A percentile compares a stretch with the other conserved stretches of the same genome.
Conservation (phyloP, 352 stramenopile genomes). For the Phytophthora boehmeriae region DNA sequence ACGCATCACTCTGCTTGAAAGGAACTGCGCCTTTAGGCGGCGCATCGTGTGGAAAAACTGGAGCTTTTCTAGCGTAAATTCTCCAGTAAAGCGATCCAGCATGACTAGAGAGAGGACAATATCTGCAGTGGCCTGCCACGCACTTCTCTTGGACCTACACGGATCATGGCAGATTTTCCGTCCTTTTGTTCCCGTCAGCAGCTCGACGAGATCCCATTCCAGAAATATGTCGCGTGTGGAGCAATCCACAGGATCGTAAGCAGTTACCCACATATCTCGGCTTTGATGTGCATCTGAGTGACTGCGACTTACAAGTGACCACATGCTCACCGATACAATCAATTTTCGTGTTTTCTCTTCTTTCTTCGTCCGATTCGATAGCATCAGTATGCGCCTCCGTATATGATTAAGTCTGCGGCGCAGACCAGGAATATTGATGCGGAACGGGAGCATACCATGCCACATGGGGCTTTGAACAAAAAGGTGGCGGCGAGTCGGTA, state of each 20-base stretch:
- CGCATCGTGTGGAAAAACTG: conserved; percentile 73
- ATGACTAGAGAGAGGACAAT: conserved; percentile 58
- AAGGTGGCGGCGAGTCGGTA: conserved; percentile 57
- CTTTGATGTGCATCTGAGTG: background rate
- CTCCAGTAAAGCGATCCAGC: conserved; percentile 74
- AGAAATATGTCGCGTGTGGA: conserved; percentile 61
- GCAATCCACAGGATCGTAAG: conserved; percentile 54
- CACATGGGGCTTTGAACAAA: conserved; percentile 45
- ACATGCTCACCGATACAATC: conserved; percentile 58
- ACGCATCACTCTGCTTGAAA: conserved; percentile 64
- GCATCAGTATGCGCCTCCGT: conserved; percentile 37
- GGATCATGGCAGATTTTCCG: conserved; percentile 20
- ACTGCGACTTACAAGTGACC: conserved; percentile 11
- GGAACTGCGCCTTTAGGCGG: conserved; percentile 51
- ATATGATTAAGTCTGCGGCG: conserved; percentile 47
- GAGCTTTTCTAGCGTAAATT: conserved; percentile 71
- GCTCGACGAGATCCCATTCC: conserved; percentile 67
- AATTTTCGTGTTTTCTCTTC: conserved; percentile 31
- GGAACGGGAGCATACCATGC: conserved; percentile 27
- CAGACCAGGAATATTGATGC: conserved; percentile 55
- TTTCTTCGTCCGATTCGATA: conserved; percentile 32
- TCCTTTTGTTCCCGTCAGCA: conserved; percentile 42
- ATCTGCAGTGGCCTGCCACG: conserved; percentile 40
- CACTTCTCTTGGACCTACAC: conserved; percentile 16
- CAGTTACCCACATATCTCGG: conserved; percentile 49